Evolutionary conservation across 805 yeast genomes (phyloP).

Genomic region (Ogataea ganodermae): DNA sequence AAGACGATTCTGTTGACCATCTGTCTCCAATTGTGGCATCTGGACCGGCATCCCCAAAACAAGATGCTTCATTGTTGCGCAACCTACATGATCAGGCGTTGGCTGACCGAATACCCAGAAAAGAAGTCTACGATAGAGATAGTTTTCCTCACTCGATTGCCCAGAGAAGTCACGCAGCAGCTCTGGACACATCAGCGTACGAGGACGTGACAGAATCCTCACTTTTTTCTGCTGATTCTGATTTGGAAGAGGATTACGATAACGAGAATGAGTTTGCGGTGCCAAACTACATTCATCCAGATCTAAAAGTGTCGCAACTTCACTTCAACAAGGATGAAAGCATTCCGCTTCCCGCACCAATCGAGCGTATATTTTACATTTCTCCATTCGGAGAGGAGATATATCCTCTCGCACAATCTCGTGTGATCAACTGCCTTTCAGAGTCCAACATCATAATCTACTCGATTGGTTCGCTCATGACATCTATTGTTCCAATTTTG

Average conservation of each 20-base stretch:
- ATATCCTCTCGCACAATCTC: constrained; percentile 67
- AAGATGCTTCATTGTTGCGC: not conserved
- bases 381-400: constrained; percentile 89
- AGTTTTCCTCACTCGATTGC: not conserved
- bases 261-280: constrained; percentile 55
- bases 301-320: constrained; percentile 69
- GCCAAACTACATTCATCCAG: constrained; percentile 78
- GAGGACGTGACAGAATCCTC: not conserved
- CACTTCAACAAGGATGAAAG: constrained; percentile 63
- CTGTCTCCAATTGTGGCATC: constrained; percentile 24
- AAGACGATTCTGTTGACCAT: constrained; percentile 21
- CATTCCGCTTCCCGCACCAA: constrained; percentile 71
- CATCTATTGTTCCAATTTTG: constrained; percentile 80
- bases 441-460: constrained; percentile 60
- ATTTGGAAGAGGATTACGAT: constrained; percentile 8
- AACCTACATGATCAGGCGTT: not conserved
- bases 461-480: constrained; percentile 87
- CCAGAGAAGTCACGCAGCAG: not conserved
- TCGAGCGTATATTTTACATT: constrained; percentile 71
- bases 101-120: not conserved
- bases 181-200: constrained; percentile 5
- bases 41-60: constrained; percentile 5
- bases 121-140: not conserved
- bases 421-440: constrained; percentile 55
- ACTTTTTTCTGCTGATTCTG: constrained; percentile 7